Base-by-base conservation (phyloP, 73 alveolate genomes). In the Paramecium sonneborni region DNA sequence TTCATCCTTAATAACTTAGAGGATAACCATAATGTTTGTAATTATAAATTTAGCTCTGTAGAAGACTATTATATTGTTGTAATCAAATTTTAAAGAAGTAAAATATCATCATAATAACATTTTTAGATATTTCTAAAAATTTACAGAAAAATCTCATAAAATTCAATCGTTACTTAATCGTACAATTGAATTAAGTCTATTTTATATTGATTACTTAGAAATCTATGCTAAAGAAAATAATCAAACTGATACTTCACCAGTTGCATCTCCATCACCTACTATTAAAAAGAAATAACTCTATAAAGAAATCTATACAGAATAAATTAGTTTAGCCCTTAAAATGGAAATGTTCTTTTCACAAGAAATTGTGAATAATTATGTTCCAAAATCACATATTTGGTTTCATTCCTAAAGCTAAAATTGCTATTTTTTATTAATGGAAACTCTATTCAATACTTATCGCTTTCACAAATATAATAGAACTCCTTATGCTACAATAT, bases 151-250 rank as follows among this genome's bases (percentile, higher is more conserved):
- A 15, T 32, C 87, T 15, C 87, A 74, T 11, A 74, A 74, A 74
- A 21, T 74, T 37, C 38, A 74, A 74, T 39, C 62, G 87, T 74
- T 74, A 39, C 87, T 74, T 14, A 74, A 74, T 74, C 56, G 87
- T 15, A 39, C 58, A 5, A 39, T 74, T 14, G 87, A 74, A 74
- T 23, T 74, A 11, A 37, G 62, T 74, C 44, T 37, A 9, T 74
- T 34, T 74, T 62, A 62, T 28, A 62, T 62, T 24, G 84, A 62
- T 14, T 62, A 23, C 24, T n/a, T 62, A 30, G 84, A 62, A 28
- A 62, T 62, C 48, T 62, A 30, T 62, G 84, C 48, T 23, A 62
- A 26, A 26, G 84, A 62, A 2, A 62, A 9, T n/a, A 62, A 26
- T 62, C 39, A 30, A 30, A 62, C 26, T 14, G 46, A 26, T 30